Evolutionary conservation across 2,329 filamentous ascomycete genomes (phyloP).

Genomic region (Clarireedia hainanense): DNA sequence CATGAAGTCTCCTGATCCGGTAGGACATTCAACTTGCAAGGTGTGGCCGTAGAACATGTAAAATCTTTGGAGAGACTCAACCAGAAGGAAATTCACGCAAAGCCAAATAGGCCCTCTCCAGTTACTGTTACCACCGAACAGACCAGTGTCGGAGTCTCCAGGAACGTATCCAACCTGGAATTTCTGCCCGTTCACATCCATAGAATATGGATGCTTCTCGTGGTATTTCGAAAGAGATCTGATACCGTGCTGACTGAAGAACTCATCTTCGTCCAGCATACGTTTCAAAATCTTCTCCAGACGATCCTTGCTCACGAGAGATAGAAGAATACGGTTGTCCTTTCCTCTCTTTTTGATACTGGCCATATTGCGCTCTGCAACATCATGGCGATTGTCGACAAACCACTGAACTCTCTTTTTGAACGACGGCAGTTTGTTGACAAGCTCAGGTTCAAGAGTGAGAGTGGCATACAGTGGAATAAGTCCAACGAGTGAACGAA

Average conservation of each 20-base stretch:
- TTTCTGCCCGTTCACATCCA: slow-evolving; percentile 88
- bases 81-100: slow-evolving; percentile 88
- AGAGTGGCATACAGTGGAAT: slow-evolving; percentile 90
- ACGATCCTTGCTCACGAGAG: slow-evolving; percentile 89
- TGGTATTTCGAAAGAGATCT: slow-evolving; percentile 88
- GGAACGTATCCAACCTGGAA: slow-evolving; percentile 87
- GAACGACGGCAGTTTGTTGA: slow-evolving; percentile 86
- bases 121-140: slow-evolving; percentile 97
- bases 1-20: slow-evolving; percentile 89
- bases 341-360: slow-evolving; percentile 88
- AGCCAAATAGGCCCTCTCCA: slow-evolving; percentile 96
- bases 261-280: slow-evolving; percentile 93
- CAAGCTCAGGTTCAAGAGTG: slow-evolving; percentile 86
- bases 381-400: slow-evolving; percentile 74
- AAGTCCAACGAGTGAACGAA: slow-evolving; percentile 84
- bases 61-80: slow-evolving; percentile 91
- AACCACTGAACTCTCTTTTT: slow-evolving; percentile 94
- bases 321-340: slow-evolving; percentile 77
- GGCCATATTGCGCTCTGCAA: slow-evolving; percentile 89
- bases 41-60: slow-evolving; percentile 91
- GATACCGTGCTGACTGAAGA: slow-evolving; percentile 83
- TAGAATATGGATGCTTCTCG: slow-evolving; percentile 81
- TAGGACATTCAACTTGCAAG: slow-evolving; percentile 87
- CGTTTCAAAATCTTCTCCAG: slow-evolving; percentile 79
- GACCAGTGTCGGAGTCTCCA: slow-evolving; percentile 90